A percentile compares a stretch with the other conserved stretches of the same genome.
Evolutionary conservation across 1,139 yeast genomes (phyloP).

Genomic region (Candida sp.): DNA sequence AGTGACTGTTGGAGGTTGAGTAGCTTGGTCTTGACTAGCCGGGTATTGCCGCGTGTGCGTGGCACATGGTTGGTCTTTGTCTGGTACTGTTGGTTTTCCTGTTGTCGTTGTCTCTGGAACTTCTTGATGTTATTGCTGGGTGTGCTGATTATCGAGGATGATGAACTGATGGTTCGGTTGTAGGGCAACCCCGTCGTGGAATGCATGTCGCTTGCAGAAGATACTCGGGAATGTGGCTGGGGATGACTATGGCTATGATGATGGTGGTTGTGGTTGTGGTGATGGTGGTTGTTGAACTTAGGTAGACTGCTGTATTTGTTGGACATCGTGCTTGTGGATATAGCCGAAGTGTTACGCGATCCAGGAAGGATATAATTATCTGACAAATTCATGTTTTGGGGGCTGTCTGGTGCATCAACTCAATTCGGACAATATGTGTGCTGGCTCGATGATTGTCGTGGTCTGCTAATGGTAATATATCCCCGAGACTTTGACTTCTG

Average conservation of each 20-base stretch:
- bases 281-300: slow-evolving; percentile 13
- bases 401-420: not conserved
- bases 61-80: slow-evolving; percentile 8
- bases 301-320: slow-evolving; percentile 20
- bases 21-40: slow-evolving; percentile 31
- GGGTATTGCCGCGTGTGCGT: slow-evolving; percentile 23
- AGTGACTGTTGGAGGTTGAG: slow-evolving; percentile 33
- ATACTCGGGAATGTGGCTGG: slow-evolving; percentile 7
- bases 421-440: not conserved
- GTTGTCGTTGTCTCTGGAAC: slow-evolving; percentile 22
- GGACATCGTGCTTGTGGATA: slow-evolving; percentile 9
- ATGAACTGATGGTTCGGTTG: slow-evolving; percentile 28
- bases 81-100: slow-evolving; percentile 16
- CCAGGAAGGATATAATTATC: slow-evolving; percentile 2
- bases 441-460: not conserved
- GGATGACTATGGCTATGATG: slow-evolving; percentile 3
- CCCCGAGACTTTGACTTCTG: not conserved
- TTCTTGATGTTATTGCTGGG: slow-evolving; percentile 36
- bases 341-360: slow-evolving; percentile 1
- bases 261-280: not conserved
- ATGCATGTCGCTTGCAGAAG: slow-evolving; percentile 11
- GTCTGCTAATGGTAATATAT: not conserved
- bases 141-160: slow-evolving; percentile 39
- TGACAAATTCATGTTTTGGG: slow-evolving; percentile 1
- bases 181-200: slow-evolving; percentile 22